phyloP scores from a whole-genome alignment of 805 yeast genomes.

The Candida corydali region DNA sequence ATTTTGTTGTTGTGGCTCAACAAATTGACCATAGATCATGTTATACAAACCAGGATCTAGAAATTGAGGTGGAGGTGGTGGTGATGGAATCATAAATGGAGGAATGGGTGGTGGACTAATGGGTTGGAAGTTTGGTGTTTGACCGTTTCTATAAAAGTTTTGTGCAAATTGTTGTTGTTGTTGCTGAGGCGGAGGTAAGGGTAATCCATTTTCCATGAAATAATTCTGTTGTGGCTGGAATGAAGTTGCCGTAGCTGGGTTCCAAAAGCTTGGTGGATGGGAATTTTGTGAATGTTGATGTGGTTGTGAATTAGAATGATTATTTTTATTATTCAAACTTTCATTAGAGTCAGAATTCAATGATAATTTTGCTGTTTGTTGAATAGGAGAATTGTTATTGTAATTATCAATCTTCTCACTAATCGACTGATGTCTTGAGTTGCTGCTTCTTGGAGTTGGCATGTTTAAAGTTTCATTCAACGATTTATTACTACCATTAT shows the following conservation, averaged over 20 bases:
- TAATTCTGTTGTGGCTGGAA: conserved; percentile 46
- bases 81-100: conserved; percentile 34
- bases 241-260: conserved; percentile 59
- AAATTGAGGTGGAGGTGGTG: conserved; percentile 34
- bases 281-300: conserved; percentile 1
- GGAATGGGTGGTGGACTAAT: conserved; percentile 22
- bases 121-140: conserved; percentile 19
- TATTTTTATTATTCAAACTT: not conserved
- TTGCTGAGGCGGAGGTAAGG: conserved; percentile 15
- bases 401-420: conserved; percentile 63
- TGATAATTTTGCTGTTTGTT: conserved; percentile 36
- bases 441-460: conserved; percentile 20
- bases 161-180: conserved; percentile 13
- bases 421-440: conserved; percentile 48
- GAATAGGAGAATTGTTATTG: conserved; percentile 42
- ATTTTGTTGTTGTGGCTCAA: conserved; percentile 2
- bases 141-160: conserved; percentile 5
- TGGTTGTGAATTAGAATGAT: conserved; percentile 1
- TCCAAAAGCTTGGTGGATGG: conserved; percentile 48
- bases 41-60: conserved; percentile 34
- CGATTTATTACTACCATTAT: conserved; percentile 21
- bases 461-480: conserved; percentile 42
- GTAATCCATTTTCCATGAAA: conserved; percentile 22
- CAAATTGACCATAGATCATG: conserved; percentile 21
- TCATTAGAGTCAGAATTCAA: conserved; percentile 23